A percentile compares a stretch with the other conserved stretches of the same genome.
Evolutionary conservation across 2,329 filamentous ascomycete genomes (phyloP).

Genomic region (Fusarium sp.): DNA sequence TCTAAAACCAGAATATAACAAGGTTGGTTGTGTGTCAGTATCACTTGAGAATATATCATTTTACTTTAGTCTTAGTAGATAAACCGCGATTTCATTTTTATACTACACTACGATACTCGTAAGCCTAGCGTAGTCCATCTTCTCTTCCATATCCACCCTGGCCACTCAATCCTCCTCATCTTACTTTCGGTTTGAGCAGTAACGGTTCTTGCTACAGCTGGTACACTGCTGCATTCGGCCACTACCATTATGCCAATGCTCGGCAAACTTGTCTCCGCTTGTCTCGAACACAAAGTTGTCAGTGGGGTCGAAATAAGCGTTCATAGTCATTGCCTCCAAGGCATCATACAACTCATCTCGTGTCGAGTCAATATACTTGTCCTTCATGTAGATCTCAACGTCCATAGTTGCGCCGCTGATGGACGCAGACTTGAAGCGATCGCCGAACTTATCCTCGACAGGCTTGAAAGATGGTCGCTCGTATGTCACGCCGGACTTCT

Average conservation of each 20-base stretch:
- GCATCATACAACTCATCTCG: neutral
- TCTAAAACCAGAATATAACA: neutral
- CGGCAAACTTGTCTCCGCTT: neutral
- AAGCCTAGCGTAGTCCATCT: no score
- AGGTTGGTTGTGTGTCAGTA: neutral
- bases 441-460: neutral
- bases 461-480: neutral
- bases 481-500: neutral
- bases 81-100: neutral
- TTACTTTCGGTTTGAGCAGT: neutral
- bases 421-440: neutral
- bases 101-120: neutral
- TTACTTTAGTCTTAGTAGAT: rapidly evolving
- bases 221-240: neutral
- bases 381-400: neutral
- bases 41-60: no score
- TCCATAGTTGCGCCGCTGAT: neutral
- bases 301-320: neutral
- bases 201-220: neutral
- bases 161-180: rapidly evolving
- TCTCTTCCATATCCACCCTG: rapidly evolving
- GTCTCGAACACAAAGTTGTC: neutral
- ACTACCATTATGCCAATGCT: neutral
- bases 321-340: neutral
- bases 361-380: neutral